Conservation (phyloP, 805 yeast species). For the Debaryomyces tyrocola region DNA sequence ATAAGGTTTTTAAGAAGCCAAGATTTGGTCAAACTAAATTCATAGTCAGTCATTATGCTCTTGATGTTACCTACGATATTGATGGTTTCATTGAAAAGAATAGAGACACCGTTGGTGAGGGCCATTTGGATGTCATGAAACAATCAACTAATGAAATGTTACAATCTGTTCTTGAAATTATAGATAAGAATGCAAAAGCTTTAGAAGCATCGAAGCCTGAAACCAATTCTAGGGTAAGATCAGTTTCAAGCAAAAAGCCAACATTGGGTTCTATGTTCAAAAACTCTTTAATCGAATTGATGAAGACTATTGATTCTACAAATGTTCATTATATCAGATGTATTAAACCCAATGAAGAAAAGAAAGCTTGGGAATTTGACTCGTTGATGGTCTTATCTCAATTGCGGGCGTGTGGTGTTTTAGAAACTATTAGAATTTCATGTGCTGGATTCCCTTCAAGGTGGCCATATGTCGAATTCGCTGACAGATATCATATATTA, state of each 20-base stretch:
- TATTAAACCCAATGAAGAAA: constrained; percentile 93
- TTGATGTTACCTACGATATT: constrained; percentile 86
- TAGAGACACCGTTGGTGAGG: constrained; percentile 96
- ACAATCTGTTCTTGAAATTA: constrained; percentile 59
- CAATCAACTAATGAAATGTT: constrained; percentile 67
- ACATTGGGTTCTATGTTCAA: constrained; percentile 95
- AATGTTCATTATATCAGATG: constrained; percentile 97
- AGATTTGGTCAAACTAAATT: constrained; percentile 91
- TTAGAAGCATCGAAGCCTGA: constrained; percentile 40
- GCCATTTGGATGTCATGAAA: constrained; percentile 82
- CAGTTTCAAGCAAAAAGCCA: constrained; percentile 68
- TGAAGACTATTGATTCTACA: constrained; percentile 90
- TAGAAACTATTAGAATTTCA: constrained; percentile 93
- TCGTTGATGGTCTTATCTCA: constrained; percentile 94
- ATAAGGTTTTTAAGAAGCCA: constrained; percentile 83
- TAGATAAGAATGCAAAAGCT: constrained; percentile 58
- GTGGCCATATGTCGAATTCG: constrained; percentile 93
- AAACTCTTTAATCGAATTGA: constrained; percentile 84
- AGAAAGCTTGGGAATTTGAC: constrained; percentile 94
- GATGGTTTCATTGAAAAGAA: constrained; percentile 97
- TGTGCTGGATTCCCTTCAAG: constrained; percentile 98
- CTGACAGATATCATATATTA: constrained; percentile 80
- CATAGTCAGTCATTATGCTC: constrained; percentile 89
- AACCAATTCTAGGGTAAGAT: constrained; percentile 34
- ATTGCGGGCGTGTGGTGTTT: constrained; percentile 96